Evolutionary conservation across 371 early-diverging fungal species (phyloP).

Genomic region (Cokeromyces recurvatus): DNA sequence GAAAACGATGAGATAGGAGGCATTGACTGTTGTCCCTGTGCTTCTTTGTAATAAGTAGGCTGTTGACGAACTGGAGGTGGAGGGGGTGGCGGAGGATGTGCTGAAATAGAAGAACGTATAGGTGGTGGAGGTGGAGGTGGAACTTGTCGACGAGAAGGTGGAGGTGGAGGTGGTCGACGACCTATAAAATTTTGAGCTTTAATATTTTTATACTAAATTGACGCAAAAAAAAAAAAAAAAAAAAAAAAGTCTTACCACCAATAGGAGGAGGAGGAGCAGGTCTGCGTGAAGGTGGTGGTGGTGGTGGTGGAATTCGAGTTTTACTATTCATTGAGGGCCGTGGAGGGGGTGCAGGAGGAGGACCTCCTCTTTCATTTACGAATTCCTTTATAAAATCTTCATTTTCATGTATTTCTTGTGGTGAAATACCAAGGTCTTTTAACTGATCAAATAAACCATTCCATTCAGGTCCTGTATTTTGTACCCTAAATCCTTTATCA

Average conservation of each 20-base stretch:
- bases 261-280: constrained; percentile 30
- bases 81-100: constrained; percentile 5
- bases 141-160: constrained; percentile 8
- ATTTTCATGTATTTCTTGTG: constrained; percentile 39
- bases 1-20: no score
- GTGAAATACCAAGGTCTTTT: constrained; percentile 39
- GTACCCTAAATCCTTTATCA: constrained; percentile 77
- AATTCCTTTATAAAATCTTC: constrained; percentile 46
- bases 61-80: constrained; percentile 7
- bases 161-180: constrained; percentile 43
- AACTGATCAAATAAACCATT: constrained; percentile 55
- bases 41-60: no score
- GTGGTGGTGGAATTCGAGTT: constrained; percentile 26
- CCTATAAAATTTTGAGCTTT: constrained; percentile 15
- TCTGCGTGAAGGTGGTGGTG: constrained; percentile 32
- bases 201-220: no score
- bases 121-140: constrained; percentile 7
- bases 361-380: constrained; percentile 40
- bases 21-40: no score
- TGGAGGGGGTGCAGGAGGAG: constrained; percentile 21
- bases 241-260: constrained; percentile 22
- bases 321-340: constrained; percentile 9
- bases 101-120: neutral
- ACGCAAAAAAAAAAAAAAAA: neutral
- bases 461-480: constrained; percentile 84